Conservation (phyloP, 345 rosid species). For the Theobroma cacao region DNA sequence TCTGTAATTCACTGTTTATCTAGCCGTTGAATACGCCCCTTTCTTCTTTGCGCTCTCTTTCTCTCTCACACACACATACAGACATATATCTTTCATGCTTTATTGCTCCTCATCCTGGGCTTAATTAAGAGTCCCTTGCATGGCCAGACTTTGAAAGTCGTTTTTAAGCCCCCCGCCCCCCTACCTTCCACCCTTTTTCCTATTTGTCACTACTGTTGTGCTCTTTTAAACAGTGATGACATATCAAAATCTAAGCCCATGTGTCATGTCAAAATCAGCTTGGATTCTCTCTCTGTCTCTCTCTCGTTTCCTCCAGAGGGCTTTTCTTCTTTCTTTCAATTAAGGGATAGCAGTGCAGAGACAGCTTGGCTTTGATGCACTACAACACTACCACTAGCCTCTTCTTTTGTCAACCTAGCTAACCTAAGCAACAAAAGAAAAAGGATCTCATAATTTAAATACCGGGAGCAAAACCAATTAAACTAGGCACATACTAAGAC, state of each 20-base stretch:
- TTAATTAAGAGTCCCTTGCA: slow-evolving; percentile 18
- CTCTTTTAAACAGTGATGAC: slow-evolving; percentile 19
- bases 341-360: neutral
- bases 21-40: neutral
- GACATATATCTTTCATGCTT: neutral
- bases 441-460: too few relatives aligned
- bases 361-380: slow-evolving; percentile 11
- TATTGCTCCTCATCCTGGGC: neutral
- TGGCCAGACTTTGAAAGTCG: slow-evolving; percentile 4
- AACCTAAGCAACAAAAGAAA: neutral
- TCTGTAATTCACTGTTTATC: slow-evolving; percentile 10
- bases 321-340: slow-evolving; percentile 19
- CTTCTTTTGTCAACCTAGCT: slow-evolving; percentile 12
- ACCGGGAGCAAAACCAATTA: neutral
- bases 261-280: slow-evolving; percentile 42
- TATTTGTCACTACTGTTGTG: slow-evolving; percentile 21
- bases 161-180: neutral
- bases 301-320: slow-evolving; percentile 36
- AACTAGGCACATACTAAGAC: neutral
- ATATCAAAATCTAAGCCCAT: slow-evolving; percentile 38
- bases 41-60: neutral
- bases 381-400: neutral
- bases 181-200: neutral
- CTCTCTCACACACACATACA: neutral
- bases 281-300: slow-evolving; percentile 26